phyloP scores from a whole-genome alignment of 306 rosid species.

The Cicer chorassanicum region DNA sequence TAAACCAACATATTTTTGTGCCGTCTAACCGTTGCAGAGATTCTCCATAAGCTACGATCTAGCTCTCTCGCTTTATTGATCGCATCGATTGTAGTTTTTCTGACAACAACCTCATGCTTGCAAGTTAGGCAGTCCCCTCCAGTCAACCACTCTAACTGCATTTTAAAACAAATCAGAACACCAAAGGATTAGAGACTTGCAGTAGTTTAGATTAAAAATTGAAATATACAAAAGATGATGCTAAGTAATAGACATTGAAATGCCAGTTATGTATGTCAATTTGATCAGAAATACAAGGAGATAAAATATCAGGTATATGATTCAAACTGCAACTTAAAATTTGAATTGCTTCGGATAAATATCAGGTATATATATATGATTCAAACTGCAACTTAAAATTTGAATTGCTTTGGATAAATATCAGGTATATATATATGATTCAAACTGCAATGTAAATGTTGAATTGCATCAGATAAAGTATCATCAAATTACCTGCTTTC shows the following conservation, averaged over 20 bases:
- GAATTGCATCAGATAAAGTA: background rate
- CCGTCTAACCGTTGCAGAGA: constrained; percentile 83
- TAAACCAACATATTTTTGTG: background rate
- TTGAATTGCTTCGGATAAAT: background rate
- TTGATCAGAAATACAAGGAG: background rate
- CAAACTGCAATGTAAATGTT: background rate
- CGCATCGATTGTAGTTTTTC: constrained; percentile 67
- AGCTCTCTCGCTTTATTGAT: constrained; percentile 65
- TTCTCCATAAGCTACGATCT: constrained; percentile 78
- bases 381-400: background rate
- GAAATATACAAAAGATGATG: background rate
- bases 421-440: background rate
- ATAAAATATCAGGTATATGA: background rate
- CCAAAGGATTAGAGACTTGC: too few species aligned
- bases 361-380: background rate
- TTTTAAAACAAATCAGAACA: too few species aligned
- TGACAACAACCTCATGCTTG: constrained; percentile 83
- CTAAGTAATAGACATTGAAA: too few species aligned
- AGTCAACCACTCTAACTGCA: constrained; percentile 87
- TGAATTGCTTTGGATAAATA: constrained; percentile 1
- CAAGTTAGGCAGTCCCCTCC: constrained; percentile 89
- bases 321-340: background rate
- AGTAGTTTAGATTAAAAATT: background rate
- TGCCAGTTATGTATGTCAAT: too few species aligned
- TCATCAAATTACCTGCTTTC: constrained; percentile 72